Evolutionary conservation across 768 basidiomycete genomes (phyloP), one percentile per base, ranked within the genome.

Genomic region (Russula virescens): DNA sequence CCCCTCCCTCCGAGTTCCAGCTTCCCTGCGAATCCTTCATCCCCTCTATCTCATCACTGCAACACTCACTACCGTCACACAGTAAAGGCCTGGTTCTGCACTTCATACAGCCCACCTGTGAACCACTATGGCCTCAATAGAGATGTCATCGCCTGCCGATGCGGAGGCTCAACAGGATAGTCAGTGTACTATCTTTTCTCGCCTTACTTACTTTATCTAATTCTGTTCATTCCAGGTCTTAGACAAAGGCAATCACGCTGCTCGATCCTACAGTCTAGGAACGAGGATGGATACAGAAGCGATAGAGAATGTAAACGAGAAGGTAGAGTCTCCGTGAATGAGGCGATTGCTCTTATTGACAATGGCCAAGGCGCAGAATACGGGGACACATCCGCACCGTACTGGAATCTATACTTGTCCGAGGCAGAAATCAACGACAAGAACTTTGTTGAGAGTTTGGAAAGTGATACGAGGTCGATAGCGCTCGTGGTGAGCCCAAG

Each of bases 381-480:
- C 34, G 61, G 49, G 11, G 61, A 62, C 42, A 51, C 61, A 16
- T 62, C 61, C 14, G 28, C 61, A 11, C 26, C 53, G 50, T 62
- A 63, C 6, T 68, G 67, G 67, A 60, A 58, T 9, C 31, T 58
- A 26, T 68, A 68, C 34, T n/a, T 3, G 14, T 50, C 48, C 5
- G 66, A 68, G 34, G 62, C 67, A 11, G 47, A 60, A 46, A 47
- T 13, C 16, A 42, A 51, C n/a, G 66, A 68, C 46, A 34, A 38
- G n/a, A 56, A 59, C 9, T 21, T 68, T 13, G 52, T 67, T 23
- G 55, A 68, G 0, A 63, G 47, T 42, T 45, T 68, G n/a, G 48
- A 10, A 19, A 50, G 64, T 2, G 56, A 68, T 46, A 66, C 65
- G 38, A 35, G 55, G 11, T 68, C 57, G 8, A 68, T 68, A 55